These are phyloP conservation scores for Cladosporium cucumerinum DNA, from an alignment of 2,329 filamentous ascomycete genomes.

Conservation along the genomic window DNA sequence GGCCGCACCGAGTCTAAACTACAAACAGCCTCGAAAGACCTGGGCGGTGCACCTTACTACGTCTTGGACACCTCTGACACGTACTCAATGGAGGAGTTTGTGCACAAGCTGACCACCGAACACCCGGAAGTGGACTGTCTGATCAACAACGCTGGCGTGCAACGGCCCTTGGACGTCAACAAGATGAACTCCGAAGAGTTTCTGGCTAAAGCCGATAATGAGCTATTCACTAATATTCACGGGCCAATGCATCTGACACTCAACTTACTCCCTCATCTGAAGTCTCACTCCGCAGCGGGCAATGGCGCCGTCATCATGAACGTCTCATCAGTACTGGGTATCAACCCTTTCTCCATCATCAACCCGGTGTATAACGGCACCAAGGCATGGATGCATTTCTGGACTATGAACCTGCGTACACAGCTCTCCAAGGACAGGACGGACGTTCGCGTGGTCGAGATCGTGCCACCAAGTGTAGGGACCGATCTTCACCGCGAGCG, in stretches of 20 bases:
- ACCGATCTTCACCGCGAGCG: constrained; percentile 57
- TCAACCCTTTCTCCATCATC: constrained; percentile 50
- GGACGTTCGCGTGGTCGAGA: constrained; percentile 51
- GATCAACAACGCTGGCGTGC: constrained; percentile 59
- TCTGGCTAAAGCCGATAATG: constrained; percentile 52
- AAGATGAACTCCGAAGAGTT: constrained; percentile 39
- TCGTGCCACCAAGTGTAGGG: constrained; percentile 54
- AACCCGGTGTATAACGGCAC: constrained; percentile 60
- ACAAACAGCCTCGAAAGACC: constrained; percentile 40
- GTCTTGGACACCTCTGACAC: constrained; percentile 51
- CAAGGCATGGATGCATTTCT: constrained; percentile 58
- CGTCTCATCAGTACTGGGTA: constrained; percentile 54
- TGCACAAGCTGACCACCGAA: constrained; percentile 44
- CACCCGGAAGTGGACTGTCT: constrained; percentile 57
- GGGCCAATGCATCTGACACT: constrained; percentile 57
- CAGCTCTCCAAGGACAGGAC: constrained; percentile 44
- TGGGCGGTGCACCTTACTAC: constrained; percentile 52
- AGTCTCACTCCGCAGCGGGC: constrained; percentile 32
- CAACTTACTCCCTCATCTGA: constrained; percentile 50
- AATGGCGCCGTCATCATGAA: constrained; percentile 49
- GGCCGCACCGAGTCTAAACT: constrained; percentile 56
- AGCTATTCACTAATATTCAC: constrained; percentile 58
- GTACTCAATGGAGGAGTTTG: constrained; percentile 44
- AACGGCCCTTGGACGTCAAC: constrained; percentile 51
- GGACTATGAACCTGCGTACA: constrained; percentile 53